These are phyloP conservation scores for Pleurozium schreberi DNA, from an alignment of 225 moss, liverwort and hornwort species.

Conservation along the genomic window DNA sequence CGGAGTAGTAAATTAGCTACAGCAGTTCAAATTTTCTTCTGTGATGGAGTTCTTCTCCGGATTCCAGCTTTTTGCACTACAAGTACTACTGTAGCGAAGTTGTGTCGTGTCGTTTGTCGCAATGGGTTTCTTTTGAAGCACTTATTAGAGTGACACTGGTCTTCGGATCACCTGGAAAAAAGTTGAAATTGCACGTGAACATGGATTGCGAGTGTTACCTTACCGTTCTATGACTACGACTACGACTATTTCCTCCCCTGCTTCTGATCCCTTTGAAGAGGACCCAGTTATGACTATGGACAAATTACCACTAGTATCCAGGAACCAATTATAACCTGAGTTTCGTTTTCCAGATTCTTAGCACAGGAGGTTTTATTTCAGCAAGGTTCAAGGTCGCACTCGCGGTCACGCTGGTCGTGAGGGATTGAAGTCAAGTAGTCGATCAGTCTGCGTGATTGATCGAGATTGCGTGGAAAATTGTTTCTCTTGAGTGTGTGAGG, in stretches of 20 bases:
- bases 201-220: not conserved
- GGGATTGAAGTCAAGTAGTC: too few relatives aligned
- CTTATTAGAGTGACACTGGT: too few relatives aligned
- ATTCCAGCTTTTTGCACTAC: not conserved
- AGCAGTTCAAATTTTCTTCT: not conserved
- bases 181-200: not conserved
- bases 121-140: not conserved
- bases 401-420: too few relatives aligned
- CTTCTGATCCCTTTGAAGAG: not conserved
- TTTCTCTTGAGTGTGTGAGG: not conserved
- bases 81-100: not conserved
- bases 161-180: not conserved
- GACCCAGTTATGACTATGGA: not conserved
- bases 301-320: not conserved
- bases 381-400: too few relatives aligned
- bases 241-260: not conserved
- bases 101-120: not conserved
- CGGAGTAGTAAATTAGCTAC: not conserved
- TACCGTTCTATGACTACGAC: not conserved
- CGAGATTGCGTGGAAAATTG: not conserved
- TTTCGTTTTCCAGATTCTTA: not conserved
- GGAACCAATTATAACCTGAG: not conserved
- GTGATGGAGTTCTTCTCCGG: not conserved
- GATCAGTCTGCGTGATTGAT: not conserved
- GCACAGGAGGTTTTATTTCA: not conserved